Base-by-base conservation (phyloP, 768 basidiomycete genomes). In the Lactarius hengduanensis region DNA sequence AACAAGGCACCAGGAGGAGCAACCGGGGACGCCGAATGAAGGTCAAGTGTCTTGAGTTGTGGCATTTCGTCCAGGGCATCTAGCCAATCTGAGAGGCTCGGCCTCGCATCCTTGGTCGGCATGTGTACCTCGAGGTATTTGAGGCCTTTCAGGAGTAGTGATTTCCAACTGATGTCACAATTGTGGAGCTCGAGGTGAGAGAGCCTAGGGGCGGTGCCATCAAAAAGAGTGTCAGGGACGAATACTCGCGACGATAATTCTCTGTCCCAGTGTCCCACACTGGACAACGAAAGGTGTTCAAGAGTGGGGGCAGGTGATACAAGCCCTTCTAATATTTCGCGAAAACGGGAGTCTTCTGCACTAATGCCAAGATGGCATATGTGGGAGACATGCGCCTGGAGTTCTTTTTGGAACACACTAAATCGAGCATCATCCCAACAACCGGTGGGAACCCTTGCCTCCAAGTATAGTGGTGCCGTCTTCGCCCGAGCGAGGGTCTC, bases 111-210 rank as follows among this genome's bases (percentile, higher is more conserved):
- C 15, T 16, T 11, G 10, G 63, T 58, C 16, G 47, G 7, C 7
- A 13, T 40, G 9, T 15, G 40, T 28, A 64, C 32, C 56, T 53
- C 50, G 30, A 64, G 56, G 16, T 45, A 26, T 13, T 26, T 38
- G 13, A 64, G 56, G 34, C 32, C n/a, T 45, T 30, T 58, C 13
- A 64, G 20, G 11, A 58, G 45, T 41, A 45, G 63, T n/a, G 63
- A 64, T 15, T 16, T 41, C 57, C 57, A 64, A 30, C 34, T 30
- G 32, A 64, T 50, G 20, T 64, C 45, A 20, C 56, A 64, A 8
- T 45, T 45, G 22, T n/a, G 6, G 18, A 64, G 43, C 26, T 59
- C 43, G 18, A 64, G 28, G 13, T 30, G 43, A n/a, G 22, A 45
- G 36, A 64, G 57, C 32, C 38, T 64, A n/a, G 63, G 63, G 18